phyloP scores from a whole-genome alignment of 805 yeast genomes.

The Maudiozyma barnettii region DNA sequence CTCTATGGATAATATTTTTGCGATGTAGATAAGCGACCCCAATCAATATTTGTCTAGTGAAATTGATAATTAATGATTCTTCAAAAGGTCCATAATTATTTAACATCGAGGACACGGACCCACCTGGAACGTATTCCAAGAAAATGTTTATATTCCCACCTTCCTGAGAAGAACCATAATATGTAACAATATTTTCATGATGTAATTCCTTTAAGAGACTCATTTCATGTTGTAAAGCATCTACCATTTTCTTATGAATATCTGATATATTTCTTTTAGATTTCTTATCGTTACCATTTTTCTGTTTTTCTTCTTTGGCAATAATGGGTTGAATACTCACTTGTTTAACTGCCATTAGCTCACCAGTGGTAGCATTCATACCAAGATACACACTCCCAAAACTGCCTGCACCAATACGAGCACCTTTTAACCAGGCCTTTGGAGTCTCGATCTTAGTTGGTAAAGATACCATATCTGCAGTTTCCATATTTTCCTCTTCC shows the following conservation, averaged over 20 bases:
- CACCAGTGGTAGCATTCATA: conserved; percentile 86
- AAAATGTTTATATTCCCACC: conserved; percentile 68
- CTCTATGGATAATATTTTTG: conserved; percentile 71
- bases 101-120: conserved; percentile 61
- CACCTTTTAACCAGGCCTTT: conserved; percentile 84
- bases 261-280: conserved; percentile 16
- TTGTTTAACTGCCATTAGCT: conserved; percentile 93
- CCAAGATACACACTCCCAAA: conserved; percentile 92
- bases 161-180: conserved; percentile 79
- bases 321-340: conserved; percentile 44
- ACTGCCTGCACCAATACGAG: conserved; percentile 87
- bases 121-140: conserved; percentile 65
- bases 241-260: conserved; percentile 50
- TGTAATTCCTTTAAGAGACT: conserved; percentile 62
- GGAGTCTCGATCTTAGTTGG: conserved; percentile 43
- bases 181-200: conserved; percentile 88
- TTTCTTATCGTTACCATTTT: conserved; percentile 8
- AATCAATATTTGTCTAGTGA: conserved; percentile 63
- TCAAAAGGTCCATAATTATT: conserved; percentile 71
- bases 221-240: conserved; percentile 79
- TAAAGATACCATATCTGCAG: conserved; percentile 31
- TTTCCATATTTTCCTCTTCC: conserved; percentile 11
- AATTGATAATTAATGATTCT: conserved; percentile 63
- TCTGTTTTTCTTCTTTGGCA: conserved; percentile 12
- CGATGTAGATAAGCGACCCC: conserved; percentile 70